A percentile compares a stretch with the other conserved stretches of the same genome.
Evolutionary conservation across 2,329 filamentous ascomycete species (phyloP).

Genomic region (Phialocephala sp.): DNA sequence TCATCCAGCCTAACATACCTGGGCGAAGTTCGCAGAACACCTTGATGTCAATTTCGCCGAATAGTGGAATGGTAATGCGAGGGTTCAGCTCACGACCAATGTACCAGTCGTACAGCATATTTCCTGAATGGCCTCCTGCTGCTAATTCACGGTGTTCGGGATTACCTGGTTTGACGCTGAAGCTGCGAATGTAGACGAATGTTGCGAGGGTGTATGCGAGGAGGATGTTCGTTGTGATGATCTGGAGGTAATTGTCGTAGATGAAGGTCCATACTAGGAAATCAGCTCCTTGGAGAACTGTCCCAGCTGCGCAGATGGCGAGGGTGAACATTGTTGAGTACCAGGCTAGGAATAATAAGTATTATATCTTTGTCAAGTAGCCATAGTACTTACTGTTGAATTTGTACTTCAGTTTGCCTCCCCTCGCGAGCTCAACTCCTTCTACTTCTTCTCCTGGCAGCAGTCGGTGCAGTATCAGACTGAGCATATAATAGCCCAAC

Average conservation of each 20-base stretch:
- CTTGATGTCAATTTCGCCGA: slow-evolving; percentile 91
- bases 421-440: slow-evolving; percentile 72
- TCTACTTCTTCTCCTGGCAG: slow-evolving; percentile 76
- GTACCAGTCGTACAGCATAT: slow-evolving; percentile 93
- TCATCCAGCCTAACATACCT: slow-evolving; percentile 86
- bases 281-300: slow-evolving; percentile 75
- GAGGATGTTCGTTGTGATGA: slow-evolving; percentile 82
- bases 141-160: slow-evolving; percentile 77
- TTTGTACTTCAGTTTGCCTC: slow-evolving; percentile 80
- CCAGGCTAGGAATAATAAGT: slow-evolving; percentile 61
- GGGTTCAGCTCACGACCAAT: slow-evolving; percentile 96
- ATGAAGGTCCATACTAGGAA: slow-evolving; percentile 94
- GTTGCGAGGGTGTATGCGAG: slow-evolving; percentile 75
- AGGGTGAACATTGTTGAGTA: slow-evolving; percentile 76
- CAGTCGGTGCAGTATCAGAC: slow-evolving; percentile 73
- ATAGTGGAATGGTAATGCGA: slow-evolving; percentile 75
- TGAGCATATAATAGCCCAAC: slow-evolving; percentile 79
- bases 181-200: slow-evolving; percentile 83
- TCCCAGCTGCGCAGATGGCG: slow-evolving; percentile 74
- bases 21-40: slow-evolving; percentile 89
- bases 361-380: slow-evolving; percentile 6
- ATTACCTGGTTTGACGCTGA: slow-evolving; percentile 79
- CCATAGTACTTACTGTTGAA: slow-evolving; percentile 66
- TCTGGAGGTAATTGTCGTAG: slow-evolving; percentile 85
- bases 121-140: slow-evolving; percentile 80